phyloP scores from a whole-genome alignment of 2,329 filamentous ascomycete species.

The Aspergillus versicolor region DNA sequence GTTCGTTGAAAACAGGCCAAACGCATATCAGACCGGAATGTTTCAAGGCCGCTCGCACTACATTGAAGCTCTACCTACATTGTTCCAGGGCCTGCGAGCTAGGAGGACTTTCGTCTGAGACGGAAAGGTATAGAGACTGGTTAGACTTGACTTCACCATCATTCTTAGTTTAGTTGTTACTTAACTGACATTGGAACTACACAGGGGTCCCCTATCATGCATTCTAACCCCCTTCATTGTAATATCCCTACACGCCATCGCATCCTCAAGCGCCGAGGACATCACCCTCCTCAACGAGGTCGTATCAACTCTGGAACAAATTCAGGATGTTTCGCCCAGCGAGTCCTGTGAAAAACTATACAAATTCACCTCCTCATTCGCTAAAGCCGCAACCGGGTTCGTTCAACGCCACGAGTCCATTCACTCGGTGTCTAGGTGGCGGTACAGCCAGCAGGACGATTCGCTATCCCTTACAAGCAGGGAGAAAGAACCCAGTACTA shows the following conservation, averaged over 20 bases:
- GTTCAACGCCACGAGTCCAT: not conserved
- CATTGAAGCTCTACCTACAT: not conserved
- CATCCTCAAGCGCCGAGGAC: slow-evolving; percentile 17
- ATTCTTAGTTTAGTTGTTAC: not conserved
- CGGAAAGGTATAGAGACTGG: slow-evolving; percentile 15
- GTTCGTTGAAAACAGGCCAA: not conserved
- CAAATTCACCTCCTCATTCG: not conserved
- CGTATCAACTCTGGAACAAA: slow-evolving; percentile 7
- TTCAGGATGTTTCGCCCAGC: not conserved
- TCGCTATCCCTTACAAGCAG: not conserved
- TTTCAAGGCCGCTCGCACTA: not conserved
- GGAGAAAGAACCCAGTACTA: not conserved
- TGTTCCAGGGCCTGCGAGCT: not conserved
- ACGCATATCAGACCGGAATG: not conserved
- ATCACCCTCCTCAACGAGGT: slow-evolving; percentile 21
- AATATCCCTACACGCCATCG: slow-evolving; percentile 18
- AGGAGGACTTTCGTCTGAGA: not conserved
- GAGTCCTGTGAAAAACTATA: not conserved
- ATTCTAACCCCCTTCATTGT: slow-evolving; percentile 27
- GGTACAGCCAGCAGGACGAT: not conserved
- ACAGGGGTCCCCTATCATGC: slow-evolving; percentile 14
- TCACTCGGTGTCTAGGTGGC: not conserved
- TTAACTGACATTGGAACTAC: not conserved
- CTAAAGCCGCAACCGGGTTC: not conserved
- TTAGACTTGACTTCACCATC: not conserved